phyloP scores from a whole-genome alignment of 2,329 filamentous ascomycete genomes.

The Neospermospora avenae region DNA sequence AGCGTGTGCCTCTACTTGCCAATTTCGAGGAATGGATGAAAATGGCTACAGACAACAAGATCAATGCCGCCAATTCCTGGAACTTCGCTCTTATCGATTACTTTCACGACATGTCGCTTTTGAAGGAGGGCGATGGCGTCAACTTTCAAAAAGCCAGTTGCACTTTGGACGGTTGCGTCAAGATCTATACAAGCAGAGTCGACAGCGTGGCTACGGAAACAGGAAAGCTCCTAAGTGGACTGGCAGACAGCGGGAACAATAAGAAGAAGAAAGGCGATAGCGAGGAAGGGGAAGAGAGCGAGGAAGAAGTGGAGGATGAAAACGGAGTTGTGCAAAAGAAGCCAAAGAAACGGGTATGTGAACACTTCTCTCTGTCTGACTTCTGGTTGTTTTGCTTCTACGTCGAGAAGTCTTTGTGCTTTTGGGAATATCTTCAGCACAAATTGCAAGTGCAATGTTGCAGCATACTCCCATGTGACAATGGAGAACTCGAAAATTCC shows the following conservation, averaged over 20 bases:
- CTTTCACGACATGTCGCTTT: constrained; percentile 96
- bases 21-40: constrained; percentile 99
- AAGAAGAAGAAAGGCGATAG: constrained; percentile 70
- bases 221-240: constrained; percentile 85
- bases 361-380: background rate
- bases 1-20: constrained; percentile 89
- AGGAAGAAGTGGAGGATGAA: constrained; percentile 60
- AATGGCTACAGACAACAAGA: constrained; percentile 99
- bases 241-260: constrained; percentile 78
- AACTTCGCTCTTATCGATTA: constrained; percentile 99
- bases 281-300: constrained; percentile 63
- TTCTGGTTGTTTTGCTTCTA: background rate
- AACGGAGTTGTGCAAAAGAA: constrained; percentile 54
- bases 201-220: constrained; percentile 98
- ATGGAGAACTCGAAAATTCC: background rate
- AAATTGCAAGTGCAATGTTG: constrained; percentile 4
- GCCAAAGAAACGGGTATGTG: constrained; percentile 69
- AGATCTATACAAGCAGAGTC: constrained; percentile 97
- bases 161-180: constrained; percentile 95
- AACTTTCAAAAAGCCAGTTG: constrained; percentile 99
- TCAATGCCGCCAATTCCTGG: constrained; percentile 98
- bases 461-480: background rate
- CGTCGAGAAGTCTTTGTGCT: background rate
- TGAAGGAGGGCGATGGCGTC: constrained; percentile 94
- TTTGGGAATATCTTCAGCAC: no score